phyloP scores from a whole-genome alignment of 1,139 yeast genomes.

The Chernovozyma aurita region DNA sequence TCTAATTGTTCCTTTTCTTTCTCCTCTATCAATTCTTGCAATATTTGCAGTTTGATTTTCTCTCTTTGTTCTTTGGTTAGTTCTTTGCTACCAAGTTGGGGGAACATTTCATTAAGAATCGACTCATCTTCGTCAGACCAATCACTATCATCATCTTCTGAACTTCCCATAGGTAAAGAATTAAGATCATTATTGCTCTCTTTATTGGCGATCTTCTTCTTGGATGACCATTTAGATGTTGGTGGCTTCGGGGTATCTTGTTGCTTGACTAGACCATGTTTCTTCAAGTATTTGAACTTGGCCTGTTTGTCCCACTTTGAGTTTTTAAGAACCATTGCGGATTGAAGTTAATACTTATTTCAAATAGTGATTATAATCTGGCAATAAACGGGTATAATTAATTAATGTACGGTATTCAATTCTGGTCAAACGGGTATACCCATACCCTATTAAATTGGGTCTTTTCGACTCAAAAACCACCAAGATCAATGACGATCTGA shows the following conservation, averaged over 20 bases:
- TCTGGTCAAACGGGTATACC: too few species aligned
- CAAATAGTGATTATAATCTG: too few species aligned
- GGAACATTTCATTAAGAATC: constrained; percentile 38
- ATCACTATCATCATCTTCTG: constrained; percentile 22
- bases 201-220: constrained; percentile 13
- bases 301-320: constrained; percentile 46
- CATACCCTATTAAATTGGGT: too few species aligned
- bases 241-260: background rate
- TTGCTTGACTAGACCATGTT: constrained; percentile 32
- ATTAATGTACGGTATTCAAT: too few species aligned
- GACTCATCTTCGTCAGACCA: constrained; percentile 47
- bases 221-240: constrained; percentile 36
- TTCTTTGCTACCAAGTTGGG: constrained; percentile 31
- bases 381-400: too few species aligned
- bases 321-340: constrained; percentile 38
- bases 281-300: constrained; percentile 33
- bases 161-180: background rate
- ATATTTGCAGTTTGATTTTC: constrained; percentile 35
- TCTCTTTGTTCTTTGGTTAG: constrained; percentile 32
- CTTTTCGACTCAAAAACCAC: too few species aligned
- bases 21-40: constrained; percentile 21
- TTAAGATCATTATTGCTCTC: background rate
- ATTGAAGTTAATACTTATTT: background rate
- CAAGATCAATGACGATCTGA: too few species aligned
- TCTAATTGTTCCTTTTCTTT: constrained; percentile 15